Conservation (phyloP, 176 grass and related monocot genomes). For the Tillandsia leiboldiana region DNA sequence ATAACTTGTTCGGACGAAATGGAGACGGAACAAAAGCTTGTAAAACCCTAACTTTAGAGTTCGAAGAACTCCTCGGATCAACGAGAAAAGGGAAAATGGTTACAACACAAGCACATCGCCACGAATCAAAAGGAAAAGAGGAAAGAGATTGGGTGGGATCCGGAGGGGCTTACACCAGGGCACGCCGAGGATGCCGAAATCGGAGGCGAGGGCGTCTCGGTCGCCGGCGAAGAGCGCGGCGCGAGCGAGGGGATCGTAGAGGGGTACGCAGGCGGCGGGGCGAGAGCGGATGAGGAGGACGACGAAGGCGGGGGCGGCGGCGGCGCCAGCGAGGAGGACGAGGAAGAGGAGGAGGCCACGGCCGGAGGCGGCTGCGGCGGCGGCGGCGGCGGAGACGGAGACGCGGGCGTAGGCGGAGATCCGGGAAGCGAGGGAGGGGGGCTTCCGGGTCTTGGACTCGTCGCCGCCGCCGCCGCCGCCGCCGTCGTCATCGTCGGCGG, state of each 20-base stretch:
- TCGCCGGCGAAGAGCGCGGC: slow-evolving; percentile 16
- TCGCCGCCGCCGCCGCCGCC: slow-evolving; percentile 28
- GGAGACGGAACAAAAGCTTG: no score
- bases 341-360: slow-evolving; percentile 37
- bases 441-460: slow-evolving; percentile 15
- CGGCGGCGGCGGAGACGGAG: slow-evolving; percentile 10
- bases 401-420: slow-evolving; percentile 31
- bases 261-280: slow-evolving; percentile 25
- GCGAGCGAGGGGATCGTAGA: slow-evolving; percentile 22
- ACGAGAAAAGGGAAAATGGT: neutral
- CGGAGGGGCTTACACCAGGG: slow-evolving; percentile 67
- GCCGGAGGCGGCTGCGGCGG: slow-evolving; percentile 13
- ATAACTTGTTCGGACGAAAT: no score
- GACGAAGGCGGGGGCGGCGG: slow-evolving; percentile 19
- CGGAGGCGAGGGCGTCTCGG: slow-evolving; percentile 50
- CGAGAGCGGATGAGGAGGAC: slow-evolving; percentile 33
- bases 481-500: neutral
- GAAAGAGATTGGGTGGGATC: neutral
- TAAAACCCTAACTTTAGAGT: neutral
- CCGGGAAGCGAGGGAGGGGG: slow-evolving; percentile 26
- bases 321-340: slow-evolving; percentile 11
- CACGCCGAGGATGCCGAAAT: slow-evolving; percentile 83
- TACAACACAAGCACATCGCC: no score
- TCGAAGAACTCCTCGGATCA: neutral
- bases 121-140: neutral